Base-by-base conservation (phyloP, 331 rosid species). In the Phaseolus coccineus region DNA sequence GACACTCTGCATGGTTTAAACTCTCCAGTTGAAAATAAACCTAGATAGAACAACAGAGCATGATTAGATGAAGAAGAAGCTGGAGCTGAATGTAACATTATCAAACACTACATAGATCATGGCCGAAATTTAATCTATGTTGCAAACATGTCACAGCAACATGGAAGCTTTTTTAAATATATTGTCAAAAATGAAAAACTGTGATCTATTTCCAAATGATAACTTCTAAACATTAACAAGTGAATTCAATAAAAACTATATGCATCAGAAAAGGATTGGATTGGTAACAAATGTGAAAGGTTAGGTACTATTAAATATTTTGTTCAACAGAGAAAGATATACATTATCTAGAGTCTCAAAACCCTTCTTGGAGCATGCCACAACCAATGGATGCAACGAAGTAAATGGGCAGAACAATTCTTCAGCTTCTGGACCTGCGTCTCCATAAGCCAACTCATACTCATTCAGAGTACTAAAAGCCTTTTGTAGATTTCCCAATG, bases 21-120 rank as follows among this genome's bases (percentile, higher is more conserved):
- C 80, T 88, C 83, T 96, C 99, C 86, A 96, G 90, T 86, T 93
- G 98, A 86, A 91, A 93, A 79, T 93, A 96, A 70, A 96, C 99
- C 99, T 96, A 84, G 28, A 73, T 55, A 47, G 61, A 42, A 83
- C 58, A 42, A 83, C 58, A 80, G 30, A 70, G 55, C 22, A 70
- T 50, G 37, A 83, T 91, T 83, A 84, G 79, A 77, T 28, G 44
- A 78, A 63, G 50, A 62, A 69, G 57, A 78, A 63, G 48, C 62
- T 76, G 57, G 53, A 78, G 44, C 48, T 50, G 73, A 77, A 76
- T 15, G 70, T 13, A 52, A 27, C 71, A 66, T 46, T 69, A 30
- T n/a, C n/a, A 75, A 27, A 30, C 59, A 69, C 58, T 28, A 65
- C 70, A 28, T 14, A 59, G 8, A 61, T 39, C 12, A 63, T 19